These are phyloP conservation scores for Filobasidium uniguttulatum DNA, from an alignment of 1,284 basidiomycete genomes.

Conservation along the genomic window DNA sequence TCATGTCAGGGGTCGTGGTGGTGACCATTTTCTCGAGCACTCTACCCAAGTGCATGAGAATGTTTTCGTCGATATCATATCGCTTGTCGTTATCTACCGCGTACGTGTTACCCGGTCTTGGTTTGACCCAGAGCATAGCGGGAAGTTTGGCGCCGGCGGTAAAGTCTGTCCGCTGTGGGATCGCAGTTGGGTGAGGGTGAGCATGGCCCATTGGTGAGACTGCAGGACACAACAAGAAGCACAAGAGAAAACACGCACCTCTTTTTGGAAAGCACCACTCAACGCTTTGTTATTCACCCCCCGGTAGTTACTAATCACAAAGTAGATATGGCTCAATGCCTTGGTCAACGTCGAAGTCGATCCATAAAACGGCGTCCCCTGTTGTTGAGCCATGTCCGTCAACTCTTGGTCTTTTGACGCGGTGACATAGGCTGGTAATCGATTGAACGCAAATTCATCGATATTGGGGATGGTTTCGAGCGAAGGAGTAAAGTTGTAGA, in stretches of 20 bases:
- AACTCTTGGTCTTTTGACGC: slow-evolving; percentile 75
- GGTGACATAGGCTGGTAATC: slow-evolving; percentile 60
- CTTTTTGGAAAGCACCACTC: slow-evolving; percentile 47
- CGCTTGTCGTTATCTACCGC: slow-evolving; percentile 61
- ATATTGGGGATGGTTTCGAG: slow-evolving; percentile 61
- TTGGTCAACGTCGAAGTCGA: slow-evolving; percentile 86
- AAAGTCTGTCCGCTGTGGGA: slow-evolving; percentile 50
- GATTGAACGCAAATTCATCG: slow-evolving; percentile 79
- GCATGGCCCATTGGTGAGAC: neutral
- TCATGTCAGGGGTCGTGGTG: slow-evolving; percentile 51
- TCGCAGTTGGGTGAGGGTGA: neutral
- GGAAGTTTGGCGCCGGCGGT: slow-evolving; percentile 72
- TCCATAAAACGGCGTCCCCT: slow-evolving; percentile 57
- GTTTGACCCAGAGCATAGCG: slow-evolving; percentile 52
- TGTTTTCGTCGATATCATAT: slow-evolving; percentile 46
- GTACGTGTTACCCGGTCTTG: slow-evolving; percentile 47
- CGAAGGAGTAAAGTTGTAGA: slow-evolving; percentile 70
- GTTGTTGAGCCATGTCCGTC: slow-evolving; percentile 46
- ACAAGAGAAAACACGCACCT: slow-evolving; percentile 46
- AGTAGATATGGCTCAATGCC: slow-evolving; percentile 77
- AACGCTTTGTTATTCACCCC: slow-evolving; percentile 10
- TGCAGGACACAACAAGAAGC: too few relatives aligned
- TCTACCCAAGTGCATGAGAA: slow-evolving; percentile 73
- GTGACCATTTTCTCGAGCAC: slow-evolving; percentile 84
- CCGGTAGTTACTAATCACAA: slow-evolving; percentile 45